phyloP scores from a whole-genome alignment of 768 basidiomycete species.

The Boletus speciosus region DNA sequence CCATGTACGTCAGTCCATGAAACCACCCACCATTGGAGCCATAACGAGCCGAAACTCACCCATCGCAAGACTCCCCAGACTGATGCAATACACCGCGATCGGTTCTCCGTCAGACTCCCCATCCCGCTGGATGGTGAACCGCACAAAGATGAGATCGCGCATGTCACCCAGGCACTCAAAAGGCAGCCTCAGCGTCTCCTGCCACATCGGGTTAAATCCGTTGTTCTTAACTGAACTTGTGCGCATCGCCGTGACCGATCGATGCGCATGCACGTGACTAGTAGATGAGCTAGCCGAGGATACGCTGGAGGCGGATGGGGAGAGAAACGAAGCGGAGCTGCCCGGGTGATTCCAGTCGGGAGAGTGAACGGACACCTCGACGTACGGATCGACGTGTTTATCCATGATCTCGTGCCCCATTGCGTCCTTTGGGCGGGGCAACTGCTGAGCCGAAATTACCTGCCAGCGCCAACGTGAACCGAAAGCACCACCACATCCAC shows the following conservation, averaged over 20 bases:
- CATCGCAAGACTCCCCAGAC: constrained; percentile 65
- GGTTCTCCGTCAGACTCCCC: constrained; percentile 57
- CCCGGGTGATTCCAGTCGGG: constrained; percentile 61
- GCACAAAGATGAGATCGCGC: constrained; percentile 80
- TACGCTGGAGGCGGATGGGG: constrained; percentile 1
- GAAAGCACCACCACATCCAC: not conserved
- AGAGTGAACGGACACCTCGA: constrained; percentile 74
- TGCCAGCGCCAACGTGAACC: constrained; percentile 19
- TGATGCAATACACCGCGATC: constrained; percentile 70
- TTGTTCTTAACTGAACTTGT: constrained; percentile 77
- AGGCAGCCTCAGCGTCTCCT: constrained; percentile 63
- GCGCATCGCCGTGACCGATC: constrained; percentile 47
- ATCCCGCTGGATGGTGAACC: constrained; percentile 71
- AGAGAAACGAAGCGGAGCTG: constrained; percentile 7
- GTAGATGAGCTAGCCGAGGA: constrained; percentile 5
- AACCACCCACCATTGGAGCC: not conserved
- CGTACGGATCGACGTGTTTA: constrained; percentile 66
- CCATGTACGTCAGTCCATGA: not conserved
- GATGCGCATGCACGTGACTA: constrained; percentile 28
- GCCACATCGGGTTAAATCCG: constrained; percentile 90
- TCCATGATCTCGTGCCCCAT: constrained; percentile 58
- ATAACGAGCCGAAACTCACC: constrained; percentile 45
- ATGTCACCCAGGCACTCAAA: constrained; percentile 76
- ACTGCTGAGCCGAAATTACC: constrained; percentile 87
- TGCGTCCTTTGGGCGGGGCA: constrained; percentile 69